Percentiles rank a stretch among this genome's conserved stretches.
phyloP scores from a whole-genome alignment of 129 eudicot genomes.

The sunflower (Helianthus annuus) region HanXRQr2.0-SUNRISE NC_035447.2:6013353-6013852 shows the following conservation, averaged over 20 bases:
- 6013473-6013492: constrained; percentile 1
- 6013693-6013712: neutral
- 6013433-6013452: too few relatives aligned
- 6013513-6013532: neutral
- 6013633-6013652: neutral
- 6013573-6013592: neutral
- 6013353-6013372: too few relatives aligned
- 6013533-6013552: neutral
- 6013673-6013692: constrained; percentile 19
- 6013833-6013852: constrained; percentile 3
- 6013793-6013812: neutral
- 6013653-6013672: constrained; percentile 9
- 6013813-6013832: constrained; percentile 19
- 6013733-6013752: constrained; percentile 10
- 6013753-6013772: constrained; percentile 1
- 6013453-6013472: neutral
- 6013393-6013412: too few relatives aligned
- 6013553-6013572: too few relatives aligned
- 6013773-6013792: constrained; percentile 11
- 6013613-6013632: neutral
- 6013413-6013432: too few relatives aligned
- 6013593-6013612: neutral
- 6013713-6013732: constrained; percentile 3
- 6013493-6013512: neutral
- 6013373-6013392: too few relatives aligned